Evolutionary conservation across 2,329 filamentous ascomycete species (phyloP).

Genomic region (Penicillium vulpinum): DNA sequence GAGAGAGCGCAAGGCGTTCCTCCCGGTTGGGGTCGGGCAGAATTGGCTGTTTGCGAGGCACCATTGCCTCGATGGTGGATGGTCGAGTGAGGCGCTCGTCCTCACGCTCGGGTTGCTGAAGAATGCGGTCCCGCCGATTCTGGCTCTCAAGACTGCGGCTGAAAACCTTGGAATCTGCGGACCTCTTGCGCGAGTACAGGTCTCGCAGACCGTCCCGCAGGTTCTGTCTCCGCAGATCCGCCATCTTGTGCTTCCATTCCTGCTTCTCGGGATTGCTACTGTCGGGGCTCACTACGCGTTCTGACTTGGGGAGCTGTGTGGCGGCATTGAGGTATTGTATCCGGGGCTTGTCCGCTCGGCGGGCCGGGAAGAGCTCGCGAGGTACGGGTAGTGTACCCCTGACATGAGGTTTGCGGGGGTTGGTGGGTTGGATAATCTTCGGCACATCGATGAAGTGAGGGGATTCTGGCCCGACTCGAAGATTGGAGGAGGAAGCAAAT

Average conservation of each 20-base stretch:
- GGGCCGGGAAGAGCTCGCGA: constrained; percentile 71
- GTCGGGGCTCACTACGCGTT: constrained; percentile 34
- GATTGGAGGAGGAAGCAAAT: constrained; percentile 39
- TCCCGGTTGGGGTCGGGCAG: constrained; percentile 65
- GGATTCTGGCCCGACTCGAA: constrained; percentile 67
- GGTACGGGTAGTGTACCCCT: constrained; percentile 84
- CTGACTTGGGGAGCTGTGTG: constrained; percentile 54
- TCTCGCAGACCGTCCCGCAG: constrained; percentile 69
- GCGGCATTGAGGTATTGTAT: constrained; percentile 61
- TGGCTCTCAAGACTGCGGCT: constrained; percentile 52
- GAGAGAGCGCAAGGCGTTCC: constrained; percentile 50
- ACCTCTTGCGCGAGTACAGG: constrained; percentile 66
- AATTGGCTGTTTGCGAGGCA: constrained; percentile 51
- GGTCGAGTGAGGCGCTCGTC: constrained; percentile 76
- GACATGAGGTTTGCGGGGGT: constrained; percentile 50
- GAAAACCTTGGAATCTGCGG: constrained; percentile 38
- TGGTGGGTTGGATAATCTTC: constrained; percentile 69
- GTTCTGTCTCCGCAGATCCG: constrained; percentile 68
- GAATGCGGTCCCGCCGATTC: constrained; percentile 50
- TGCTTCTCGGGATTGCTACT: constrained; percentile 52
- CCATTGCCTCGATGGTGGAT: constrained; percentile 59
- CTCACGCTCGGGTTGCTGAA: constrained; percentile 66
- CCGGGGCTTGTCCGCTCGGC: constrained; percentile 61
- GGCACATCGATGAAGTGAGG: constrained; percentile 85
- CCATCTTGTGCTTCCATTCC: constrained; percentile 72